A percentile compares a stretch with the other conserved stretches of the same genome.
Evolutionary conservation across 2,329 filamentous ascomycete species (phyloP).

Genomic region (Piedraia hortae): DNA sequence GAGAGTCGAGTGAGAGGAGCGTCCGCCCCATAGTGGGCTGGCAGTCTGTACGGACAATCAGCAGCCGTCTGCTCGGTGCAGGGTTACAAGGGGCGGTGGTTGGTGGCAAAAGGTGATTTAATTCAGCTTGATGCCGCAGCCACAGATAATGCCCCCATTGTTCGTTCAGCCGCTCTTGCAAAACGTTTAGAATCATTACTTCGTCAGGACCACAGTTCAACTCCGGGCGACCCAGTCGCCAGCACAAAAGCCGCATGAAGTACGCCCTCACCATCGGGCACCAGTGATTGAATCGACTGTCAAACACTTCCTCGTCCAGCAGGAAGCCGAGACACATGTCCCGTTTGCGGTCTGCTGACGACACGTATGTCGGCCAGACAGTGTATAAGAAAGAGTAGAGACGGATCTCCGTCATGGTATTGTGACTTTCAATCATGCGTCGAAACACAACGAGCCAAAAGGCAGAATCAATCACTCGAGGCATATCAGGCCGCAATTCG

Average conservation of each 20-base stretch:
- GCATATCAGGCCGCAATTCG: too few species aligned
- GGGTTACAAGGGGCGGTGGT: slow-evolving; percentile 63
- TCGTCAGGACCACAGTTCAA: slow-evolving; percentile 26
- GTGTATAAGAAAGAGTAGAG: slow-evolving; percentile 58
- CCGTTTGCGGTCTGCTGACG: slow-evolving; percentile 38
- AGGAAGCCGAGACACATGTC: slow-evolving; percentile 48
- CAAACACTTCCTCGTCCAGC: slow-evolving; percentile 45
- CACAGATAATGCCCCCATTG: slow-evolving; percentile 60
- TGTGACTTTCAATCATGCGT: slow-evolving; percentile 55
- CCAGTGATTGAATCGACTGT: slow-evolving; percentile 74
- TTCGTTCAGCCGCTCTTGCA: slow-evolving; percentile 39
- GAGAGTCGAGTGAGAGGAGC: slow-evolving; percentile 37
- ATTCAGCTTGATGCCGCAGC: slow-evolving; percentile 39
- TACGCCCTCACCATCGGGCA: slow-evolving; percentile 87
- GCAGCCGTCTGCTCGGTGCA: slow-evolving; percentile 57
- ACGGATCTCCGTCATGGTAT: slow-evolving; percentile 71
- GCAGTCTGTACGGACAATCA: slow-evolving; percentile 66
- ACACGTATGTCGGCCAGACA: slow-evolving; percentile 46
- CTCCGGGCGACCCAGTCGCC: slow-evolving; percentile 56
- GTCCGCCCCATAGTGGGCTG: slow-evolving; percentile 24
- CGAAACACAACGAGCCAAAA: slow-evolving; percentile 69
- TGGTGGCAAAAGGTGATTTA: slow-evolving; percentile 27
- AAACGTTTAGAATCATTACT: slow-evolving; percentile 32
- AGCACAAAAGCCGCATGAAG: slow-evolving; percentile 72
- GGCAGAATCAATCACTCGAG: slow-evolving; percentile 35